Percentiles rank a stretch among this genome's conserved stretches.
Conservation (phyloP, 2,329 filamentous ascomycete species). For the Penicillium concentricum region DNA sequence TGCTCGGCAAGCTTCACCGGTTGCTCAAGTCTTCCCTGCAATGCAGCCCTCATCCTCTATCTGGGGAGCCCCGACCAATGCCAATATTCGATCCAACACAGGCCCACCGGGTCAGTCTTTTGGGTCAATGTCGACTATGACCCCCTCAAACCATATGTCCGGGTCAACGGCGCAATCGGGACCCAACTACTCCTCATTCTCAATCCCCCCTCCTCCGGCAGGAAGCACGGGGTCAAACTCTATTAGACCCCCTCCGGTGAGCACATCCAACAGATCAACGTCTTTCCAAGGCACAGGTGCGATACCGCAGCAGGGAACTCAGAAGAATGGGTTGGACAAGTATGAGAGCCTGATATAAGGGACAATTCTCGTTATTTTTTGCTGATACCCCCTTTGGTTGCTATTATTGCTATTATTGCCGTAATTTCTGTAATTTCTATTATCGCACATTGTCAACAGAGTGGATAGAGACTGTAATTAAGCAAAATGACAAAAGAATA, state of each 20-base stretch:
- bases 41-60: slow-evolving; percentile 33
- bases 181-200: slow-evolving; percentile 38
- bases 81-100: slow-evolving; percentile 18
- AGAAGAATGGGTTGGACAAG: slow-evolving; percentile 52
- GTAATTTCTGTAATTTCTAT: not conserved
- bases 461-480: slow-evolving; percentile 8
- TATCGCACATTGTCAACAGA: not conserved
- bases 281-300: slow-evolving; percentile 27
- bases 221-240: slow-evolving; percentile 14
- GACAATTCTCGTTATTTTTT: slow-evolving; percentile 7
- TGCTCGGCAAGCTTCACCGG: slow-evolving; percentile 33
- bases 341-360: slow-evolving; percentile 55
- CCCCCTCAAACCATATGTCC: slow-evolving; percentile 16
- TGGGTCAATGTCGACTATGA: slow-evolving; percentile 27
- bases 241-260: slow-evolving; percentile 16
- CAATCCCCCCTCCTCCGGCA: slow-evolving; percentile 44
- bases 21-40: slow-evolving; percentile 25
- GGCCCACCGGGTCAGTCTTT: slow-evolving; percentile 21
- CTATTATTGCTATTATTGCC: not conserved
- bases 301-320: slow-evolving; percentile 25
- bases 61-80: slow-evolving; percentile 21
- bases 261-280: slow-evolving; percentile 15
- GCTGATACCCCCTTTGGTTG: slow-evolving; percentile 11
- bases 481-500: not conserved
- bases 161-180: slow-evolving; percentile 18